Evolutionary conservation across 2,329 filamentous ascomycete species (phyloP).

Genomic region (Rhynchosporium agropyri): DNA sequence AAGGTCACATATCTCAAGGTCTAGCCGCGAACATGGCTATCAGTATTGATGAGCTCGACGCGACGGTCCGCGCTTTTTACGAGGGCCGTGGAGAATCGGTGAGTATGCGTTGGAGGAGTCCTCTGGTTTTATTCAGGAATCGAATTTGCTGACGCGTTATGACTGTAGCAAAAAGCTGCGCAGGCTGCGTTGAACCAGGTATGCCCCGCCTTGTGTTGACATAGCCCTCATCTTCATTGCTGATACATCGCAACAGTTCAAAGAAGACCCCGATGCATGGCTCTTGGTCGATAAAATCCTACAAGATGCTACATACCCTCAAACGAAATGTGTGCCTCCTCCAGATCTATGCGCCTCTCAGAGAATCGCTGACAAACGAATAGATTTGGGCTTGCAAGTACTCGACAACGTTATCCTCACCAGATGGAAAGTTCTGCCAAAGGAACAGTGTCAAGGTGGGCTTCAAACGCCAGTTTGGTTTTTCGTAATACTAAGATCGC

Average conservation of each 20-base stretch:
- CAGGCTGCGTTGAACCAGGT: constrained; percentile 93
- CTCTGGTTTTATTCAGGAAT: not conserved
- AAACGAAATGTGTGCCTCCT: constrained; percentile 83
- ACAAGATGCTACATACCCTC: constrained; percentile 86
- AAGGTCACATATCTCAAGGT: constrained; percentile 31
- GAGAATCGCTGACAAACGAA: constrained; percentile 33
- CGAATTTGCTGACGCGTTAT: constrained; percentile 45
- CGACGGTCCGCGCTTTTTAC: constrained; percentile 94
- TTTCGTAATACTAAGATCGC: constrained; percentile 32
- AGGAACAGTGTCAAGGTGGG: constrained; percentile 90
- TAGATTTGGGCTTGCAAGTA: constrained; percentile 92
- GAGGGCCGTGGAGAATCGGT: constrained; percentile 94
- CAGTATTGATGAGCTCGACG: constrained; percentile 92
- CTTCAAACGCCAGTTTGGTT: constrained; percentile 4
- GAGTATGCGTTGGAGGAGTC: constrained; percentile 44
- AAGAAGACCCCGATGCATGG: constrained; percentile 98
- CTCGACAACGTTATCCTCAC: constrained; percentile 98
- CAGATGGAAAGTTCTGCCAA: constrained; percentile 95
- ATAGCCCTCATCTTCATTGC: constrained; percentile 19
- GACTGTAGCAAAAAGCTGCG: constrained; percentile 86
- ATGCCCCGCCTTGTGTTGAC: constrained; percentile 44
- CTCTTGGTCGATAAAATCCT: constrained; percentile 96
- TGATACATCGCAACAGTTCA: constrained; percentile 67
- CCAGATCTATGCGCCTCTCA: constrained; percentile 3
- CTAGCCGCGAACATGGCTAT: constrained; percentile 59